These are phyloP conservation scores for Cyclotella atomus DNA, from an alignment of 108 stramenopile genomes.

Conservation along the genomic window DNA sequence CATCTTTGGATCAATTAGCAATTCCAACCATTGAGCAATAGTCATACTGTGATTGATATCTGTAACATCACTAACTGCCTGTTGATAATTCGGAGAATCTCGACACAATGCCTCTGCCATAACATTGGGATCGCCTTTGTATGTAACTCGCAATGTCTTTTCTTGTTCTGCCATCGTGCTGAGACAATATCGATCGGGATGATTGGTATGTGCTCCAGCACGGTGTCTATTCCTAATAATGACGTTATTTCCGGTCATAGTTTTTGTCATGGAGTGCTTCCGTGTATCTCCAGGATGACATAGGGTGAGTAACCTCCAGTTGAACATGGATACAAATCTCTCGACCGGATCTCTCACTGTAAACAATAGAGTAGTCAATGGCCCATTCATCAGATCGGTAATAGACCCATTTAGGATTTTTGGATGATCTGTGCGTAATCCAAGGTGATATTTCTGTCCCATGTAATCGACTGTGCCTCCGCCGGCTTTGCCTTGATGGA, in stretches of 20 bases:
- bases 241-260: not conserved
- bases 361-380: constrained; percentile 34
- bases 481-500: constrained; percentile 30
- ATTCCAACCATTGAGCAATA: constrained; percentile 31
- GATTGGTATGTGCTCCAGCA: constrained; percentile 6
- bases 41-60: constrained; percentile 8
- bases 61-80: not conserved
- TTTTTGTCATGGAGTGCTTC: not conserved
- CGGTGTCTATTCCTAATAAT: not conserved
- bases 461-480: constrained; percentile 13
- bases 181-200: not conserved
- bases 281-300: constrained; percentile 29
- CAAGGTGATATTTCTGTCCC: not conserved
- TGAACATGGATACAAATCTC: constrained; percentile 59
- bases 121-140: constrained; percentile 14
- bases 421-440: constrained; percentile 10
- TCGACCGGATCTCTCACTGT: constrained; percentile 65
- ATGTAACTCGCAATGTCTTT: constrained; percentile 16
- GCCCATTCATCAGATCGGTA: constrained; percentile 9
- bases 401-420: not conserved
- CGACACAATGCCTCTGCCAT: constrained; percentile 26
- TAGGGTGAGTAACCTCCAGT: constrained; percentile 8
- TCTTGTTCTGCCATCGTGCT: constrained; percentile 3
- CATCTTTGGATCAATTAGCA: constrained; percentile 7
- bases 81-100: not conserved